Conservation (phyloP, 2,329 filamentous ascomycete genomes). For the Fusarium bulbicola region DNA sequence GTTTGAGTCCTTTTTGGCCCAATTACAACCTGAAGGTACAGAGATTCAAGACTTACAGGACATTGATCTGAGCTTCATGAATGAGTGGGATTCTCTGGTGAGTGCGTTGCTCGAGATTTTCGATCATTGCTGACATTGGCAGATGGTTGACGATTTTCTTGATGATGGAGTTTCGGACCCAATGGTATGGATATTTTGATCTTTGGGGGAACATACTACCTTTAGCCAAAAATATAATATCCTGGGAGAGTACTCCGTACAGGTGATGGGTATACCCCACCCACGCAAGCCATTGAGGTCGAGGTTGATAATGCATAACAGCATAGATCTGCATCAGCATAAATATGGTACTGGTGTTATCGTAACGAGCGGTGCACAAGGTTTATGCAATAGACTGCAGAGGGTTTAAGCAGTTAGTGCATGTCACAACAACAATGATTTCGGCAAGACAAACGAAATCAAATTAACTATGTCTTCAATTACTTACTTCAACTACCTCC, state of each 20-base stretch:
- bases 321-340: no score
- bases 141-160: constrained; percentile 21
- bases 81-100: constrained; percentile 43
- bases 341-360: no score
- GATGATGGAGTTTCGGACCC: constrained; percentile 1
- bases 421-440: background rate
- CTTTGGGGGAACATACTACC: accelerated
- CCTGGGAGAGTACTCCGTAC: no score
- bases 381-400: background rate
- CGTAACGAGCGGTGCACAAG: no score
- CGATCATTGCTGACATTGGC: background rate
- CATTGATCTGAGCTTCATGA: constrained; percentile 4
- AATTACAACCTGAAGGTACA: background rate
- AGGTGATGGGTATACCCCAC: no score
- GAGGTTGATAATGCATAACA: no score
- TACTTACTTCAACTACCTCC: accelerated
- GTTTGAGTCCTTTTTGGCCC: constrained; percentile 46
- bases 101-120: background rate
- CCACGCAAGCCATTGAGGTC: background rate
- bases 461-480: accelerated
- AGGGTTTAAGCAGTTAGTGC: no score
- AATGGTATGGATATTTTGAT: constrained; percentile 18
- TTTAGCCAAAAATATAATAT: no score
- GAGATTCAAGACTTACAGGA: background rate
- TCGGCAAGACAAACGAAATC: no score